A percentile compares a stretch with the other conserved stretches of the same genome.
These are phyloP conservation scores for Ogataea populi-albae DNA, from an alignment of 805 yeast genomes.

Conservation along the genomic window DNA sequence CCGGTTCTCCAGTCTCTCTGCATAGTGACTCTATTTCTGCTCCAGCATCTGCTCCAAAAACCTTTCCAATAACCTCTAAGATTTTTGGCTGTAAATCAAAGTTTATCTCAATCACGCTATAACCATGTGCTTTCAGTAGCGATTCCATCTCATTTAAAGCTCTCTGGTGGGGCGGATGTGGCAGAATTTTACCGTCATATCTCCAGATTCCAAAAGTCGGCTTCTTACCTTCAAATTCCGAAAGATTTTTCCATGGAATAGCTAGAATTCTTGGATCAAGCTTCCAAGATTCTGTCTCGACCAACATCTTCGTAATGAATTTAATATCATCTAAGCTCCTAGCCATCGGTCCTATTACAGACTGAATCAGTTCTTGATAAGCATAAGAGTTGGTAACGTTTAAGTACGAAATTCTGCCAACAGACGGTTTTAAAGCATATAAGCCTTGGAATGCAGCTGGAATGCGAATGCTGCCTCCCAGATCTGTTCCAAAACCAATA, in stretches of 20 bases:
- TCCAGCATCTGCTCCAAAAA: slow-evolving; percentile 46
- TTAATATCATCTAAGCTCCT: slow-evolving; percentile 48
- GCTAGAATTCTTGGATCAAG: slow-evolving; percentile 44
- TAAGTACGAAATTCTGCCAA: slow-evolving; percentile 29
- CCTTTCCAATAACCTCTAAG: slow-evolving; percentile 22
- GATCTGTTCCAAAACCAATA: slow-evolving; percentile 53
- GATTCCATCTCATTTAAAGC: slow-evolving; percentile 33
- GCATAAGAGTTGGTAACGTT: slow-evolving; percentile 37
- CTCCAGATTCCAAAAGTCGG: slow-evolving; percentile 42
- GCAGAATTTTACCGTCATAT: slow-evolving; percentile 42
- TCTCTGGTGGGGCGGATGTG: slow-evolving; percentile 52
- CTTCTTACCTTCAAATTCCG: slow-evolving; percentile 17
- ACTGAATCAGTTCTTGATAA: slow-evolving; percentile 52
- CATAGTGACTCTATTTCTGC: slow-evolving; percentile 18
- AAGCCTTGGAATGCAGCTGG: slow-evolving; percentile 57
- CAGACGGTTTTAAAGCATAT: slow-evolving; percentile 52
- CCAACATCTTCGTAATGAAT: slow-evolving; percentile 40
- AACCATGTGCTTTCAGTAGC: slow-evolving; percentile 36
- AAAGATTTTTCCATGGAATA: slow-evolving; percentile 42
- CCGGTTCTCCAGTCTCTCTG: slow-evolving; percentile 26
- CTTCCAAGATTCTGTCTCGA: slow-evolving; percentile 44
- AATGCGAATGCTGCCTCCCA: slow-evolving; percentile 42
- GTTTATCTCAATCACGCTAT: slow-evolving; percentile 48
- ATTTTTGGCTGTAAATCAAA: slow-evolving; percentile 37
- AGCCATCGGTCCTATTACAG: slow-evolving; percentile 56